Evolutionary conservation across 2,329 filamentous ascomycete genomes (phyloP), one percentile per base, ranked within the genome.

Genomic region (Alternaria angustiovoidea): DNA sequence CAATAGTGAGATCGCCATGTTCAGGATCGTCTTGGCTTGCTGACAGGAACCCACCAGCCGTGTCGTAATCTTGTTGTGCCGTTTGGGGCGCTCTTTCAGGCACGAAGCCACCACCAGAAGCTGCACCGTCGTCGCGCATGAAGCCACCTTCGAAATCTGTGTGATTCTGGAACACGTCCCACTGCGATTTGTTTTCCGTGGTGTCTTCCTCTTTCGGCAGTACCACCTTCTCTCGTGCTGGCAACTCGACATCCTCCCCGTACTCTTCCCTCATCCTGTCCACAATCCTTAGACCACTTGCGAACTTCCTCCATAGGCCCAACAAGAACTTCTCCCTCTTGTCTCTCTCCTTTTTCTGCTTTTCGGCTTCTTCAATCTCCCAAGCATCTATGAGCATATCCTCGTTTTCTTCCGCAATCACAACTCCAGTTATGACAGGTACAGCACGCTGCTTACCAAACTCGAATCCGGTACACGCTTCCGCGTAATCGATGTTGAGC

Each of bases 361-460:
- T 93, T 5, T 86, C 88, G 66, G 92, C 91, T 62, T 95, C 91
- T 57, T 89, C 89, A 2, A 68, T 75, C 39, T 88, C 86, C 81
- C 96, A 91, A 63, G 94, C 91, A 72, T 92, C 90, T 75, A 92
- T 88, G 1, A 97, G 85, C 34, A 86, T 75, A 16, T 89, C 87
- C 61, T 91, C 87, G 66, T 97, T 86, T 78, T 96, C 94, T 63
- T 88, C 86, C 0, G 94, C 92, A 2, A 97, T 87, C 0, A 99
- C 93, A 0, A 97, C 93, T 0, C 94, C 95, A 54, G 92, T 90
- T 28, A 98, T 91, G 0, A 97, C 88, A 0, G 95, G 95, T 1
- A 98, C 93, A 5, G 95, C 95, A 85, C 95, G 94, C 61, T 95
- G 91, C 69, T 95, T 90, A 0, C 94, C 94, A 75, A 98, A 99